Percentiles rank a stretch among this genome's conserved stretches.
phyloP scores from a whole-genome alignment of 257 asterid genomes.

The Plantago elongata region DNA sequence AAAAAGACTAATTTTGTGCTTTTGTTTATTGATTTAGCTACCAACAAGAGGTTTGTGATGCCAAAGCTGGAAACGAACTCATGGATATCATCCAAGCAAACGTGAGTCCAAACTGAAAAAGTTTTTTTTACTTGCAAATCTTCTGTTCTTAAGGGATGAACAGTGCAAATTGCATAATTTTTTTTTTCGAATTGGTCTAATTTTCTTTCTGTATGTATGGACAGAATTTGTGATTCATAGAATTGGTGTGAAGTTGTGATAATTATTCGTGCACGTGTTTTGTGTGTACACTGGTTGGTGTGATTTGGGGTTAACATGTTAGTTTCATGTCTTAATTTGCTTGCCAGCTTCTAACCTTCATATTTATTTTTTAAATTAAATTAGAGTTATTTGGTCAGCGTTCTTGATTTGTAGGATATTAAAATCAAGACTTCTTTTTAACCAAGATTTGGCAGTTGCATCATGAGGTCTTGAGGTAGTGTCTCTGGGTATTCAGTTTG shows the following conservation, averaged over 20 bases:
- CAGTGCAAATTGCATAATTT: background rate
- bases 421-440: too few relatives aligned
- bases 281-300: background rate
- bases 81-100: slow-evolving; percentile 80
- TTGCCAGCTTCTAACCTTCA: too few relatives aligned
- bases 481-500: too few relatives aligned
- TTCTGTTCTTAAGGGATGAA: too few relatives aligned
- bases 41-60: slow-evolving; percentile 72
- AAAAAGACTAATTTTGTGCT: background rate
- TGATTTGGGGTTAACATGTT: too few relatives aligned
- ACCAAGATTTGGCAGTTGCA: too few relatives aligned
- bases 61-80: slow-evolving; percentile 78
- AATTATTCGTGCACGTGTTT: background rate
- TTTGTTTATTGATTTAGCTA: slow-evolving; percentile 33
- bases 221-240: slow-evolving; percentile 16
- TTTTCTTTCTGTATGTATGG: background rate
- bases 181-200: background rate
- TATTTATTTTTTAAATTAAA: too few relatives aligned
- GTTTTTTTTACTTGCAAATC: too few relatives aligned
- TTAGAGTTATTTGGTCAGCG: too few relatives aligned
- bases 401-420: too few relatives aligned
- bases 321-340: too few relatives aligned
- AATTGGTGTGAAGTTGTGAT: slow-evolving; percentile 11
- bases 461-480: too few relatives aligned
- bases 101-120: slow-evolving; percentile 26